These are phyloP conservation scores for Parastagonospora nodorum DNA, from an alignment of 2,329 filamentous ascomycete species.

Conservation along the genomic window DNA sequence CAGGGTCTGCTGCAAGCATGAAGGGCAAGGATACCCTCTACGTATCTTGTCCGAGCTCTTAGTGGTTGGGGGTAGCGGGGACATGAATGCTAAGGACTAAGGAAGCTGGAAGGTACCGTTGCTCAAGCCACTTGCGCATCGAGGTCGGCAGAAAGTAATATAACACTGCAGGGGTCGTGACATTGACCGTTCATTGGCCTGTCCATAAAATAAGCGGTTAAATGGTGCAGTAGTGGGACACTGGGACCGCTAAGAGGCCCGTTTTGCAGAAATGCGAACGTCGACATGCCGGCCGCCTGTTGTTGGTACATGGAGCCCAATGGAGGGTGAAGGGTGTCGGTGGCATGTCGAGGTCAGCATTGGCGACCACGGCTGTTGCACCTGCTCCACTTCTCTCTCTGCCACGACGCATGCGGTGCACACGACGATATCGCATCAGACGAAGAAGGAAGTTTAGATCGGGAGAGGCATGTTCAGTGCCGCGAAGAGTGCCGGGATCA, in stretches of 20 bases:
- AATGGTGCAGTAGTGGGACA: constrained; percentile 31
- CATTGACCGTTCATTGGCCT: constrained; percentile 29
- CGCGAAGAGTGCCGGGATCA: constrained; percentile 19
- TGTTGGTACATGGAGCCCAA: constrained; percentile 10
- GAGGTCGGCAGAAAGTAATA: constrained; percentile 37
- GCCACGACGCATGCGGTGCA: too few relatives aligned
- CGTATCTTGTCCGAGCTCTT: constrained; percentile 21
- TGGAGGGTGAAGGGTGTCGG: too few relatives aligned
- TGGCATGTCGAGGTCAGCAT: too few relatives aligned
- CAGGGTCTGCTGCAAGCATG: constrained; percentile 31
- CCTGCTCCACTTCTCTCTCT: too few relatives aligned
- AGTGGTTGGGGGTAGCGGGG: constrained; percentile 31
- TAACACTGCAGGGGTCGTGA: constrained; percentile 35
- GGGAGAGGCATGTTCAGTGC: constrained; percentile 11
- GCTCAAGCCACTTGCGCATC: constrained; percentile 31
- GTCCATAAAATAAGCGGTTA: constrained; percentile 37
- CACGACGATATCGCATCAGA: constrained; percentile 12
- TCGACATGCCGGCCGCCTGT: constrained; percentile 17
- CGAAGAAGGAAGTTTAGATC: constrained; percentile 5
- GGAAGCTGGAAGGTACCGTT: constrained; percentile 23
- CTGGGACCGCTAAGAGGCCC: constrained; percentile 21
- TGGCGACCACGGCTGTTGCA: too few relatives aligned
- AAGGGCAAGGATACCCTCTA: constrained; percentile 24
- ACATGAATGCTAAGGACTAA: constrained; percentile 25
- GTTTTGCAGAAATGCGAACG: constrained; percentile 13